These are phyloP conservation scores for Arthrobotrys megalospora DNA, from an alignment of 2,329 filamentous ascomycete species.

Conservation along the genomic window DNA sequence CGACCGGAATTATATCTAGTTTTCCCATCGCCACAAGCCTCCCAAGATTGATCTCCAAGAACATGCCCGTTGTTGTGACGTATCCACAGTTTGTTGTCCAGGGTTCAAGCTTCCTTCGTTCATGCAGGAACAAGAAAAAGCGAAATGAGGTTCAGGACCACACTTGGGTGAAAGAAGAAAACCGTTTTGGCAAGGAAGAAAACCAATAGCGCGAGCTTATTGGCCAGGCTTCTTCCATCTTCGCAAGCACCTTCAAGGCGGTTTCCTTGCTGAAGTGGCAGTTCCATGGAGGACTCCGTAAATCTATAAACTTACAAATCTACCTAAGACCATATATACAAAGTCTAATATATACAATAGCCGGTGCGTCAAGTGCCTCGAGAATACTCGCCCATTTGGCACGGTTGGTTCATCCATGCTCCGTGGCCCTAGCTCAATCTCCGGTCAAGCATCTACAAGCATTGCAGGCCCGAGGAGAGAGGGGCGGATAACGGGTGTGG, in stretches of 20 bases:
- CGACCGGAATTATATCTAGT: neutral
- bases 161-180: slow-evolving; percentile 17
- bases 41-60: slow-evolving; percentile 8
- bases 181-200: slow-evolving; percentile 36
- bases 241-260: neutral
- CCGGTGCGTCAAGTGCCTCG: slow-evolving; percentile 12
- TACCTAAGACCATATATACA: slow-evolving; percentile 15
- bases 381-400: neutral
- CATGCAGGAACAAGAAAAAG: slow-evolving; percentile 59
- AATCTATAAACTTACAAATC: slow-evolving; percentile 13
- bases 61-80: slow-evolving; percentile 45
- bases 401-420: slow-evolving; percentile 37
- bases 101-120: slow-evolving; percentile 43
- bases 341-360: slow-evolving; percentile 17
- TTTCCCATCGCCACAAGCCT: slow-evolving; percentile 3
- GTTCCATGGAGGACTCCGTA: slow-evolving; percentile 6
- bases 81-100: slow-evolving; percentile 34
- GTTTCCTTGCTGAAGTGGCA: slow-evolving; percentile 6
- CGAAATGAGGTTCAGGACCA: slow-evolving; percentile 58
- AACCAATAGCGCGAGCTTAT: slow-evolving; percentile 16
- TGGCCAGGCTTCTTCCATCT: slow-evolving; percentile 24
- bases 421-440: slow-evolving; percentile 41
- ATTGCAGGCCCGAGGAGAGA: neutral
- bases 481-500: slow-evolving; percentile 42
- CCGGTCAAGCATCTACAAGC: slow-evolving; percentile 31